Base-by-base conservation (phyloP, 345 rosid species). In the Kandelia obovata region DNA sequence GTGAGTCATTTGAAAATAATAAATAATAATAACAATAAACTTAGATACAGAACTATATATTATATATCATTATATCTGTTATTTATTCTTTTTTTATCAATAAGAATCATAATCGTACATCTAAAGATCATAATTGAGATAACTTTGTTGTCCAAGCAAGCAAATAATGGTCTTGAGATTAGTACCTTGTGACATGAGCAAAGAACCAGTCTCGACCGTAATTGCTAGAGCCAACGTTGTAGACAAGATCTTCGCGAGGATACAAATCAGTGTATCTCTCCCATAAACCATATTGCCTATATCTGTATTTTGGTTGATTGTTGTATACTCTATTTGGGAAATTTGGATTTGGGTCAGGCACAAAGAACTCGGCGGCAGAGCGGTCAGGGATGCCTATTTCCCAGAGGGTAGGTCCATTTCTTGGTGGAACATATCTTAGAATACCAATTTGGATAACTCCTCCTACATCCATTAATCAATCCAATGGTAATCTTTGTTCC, bases 321-420 rank as follows among this genome's bases (percentile, higher is more conserved):
- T 53, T 68, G 77, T 70, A 72, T 16, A 87, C 61, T 16, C 55
- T 66, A 74, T 89, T 94, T 49, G 58, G 58, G 46, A 87, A 80
- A 9, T 76, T 75, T 3, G 92, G 93, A 25, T 86, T 67, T 5
- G 98, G 79, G 19, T 84, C 80, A 0, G 98, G 97, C 56, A 91
- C 71, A 30, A 46, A 86, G 75, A 88, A 94, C 62, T 94, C 98
- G 10, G 82, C 81, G 1, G 97, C 98, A 0, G 80, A 82, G 21
- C 98, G 90, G 57, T 94, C 89, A 3, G 96, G 96, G 61, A 74
- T 19, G 2, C 97, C 96, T 1, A 94, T 93, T 81, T 88, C 90
- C 96, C 96, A 94, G 10, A 91, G 28, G 2, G 98, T 94, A 0
- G 86, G 86, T 28, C 98, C 97, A 3, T 64, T 78, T 75, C 96